phyloP scores from a whole-genome alignment of 768 basidiomycete genomes.

The Termitomyces sp. region DNA sequence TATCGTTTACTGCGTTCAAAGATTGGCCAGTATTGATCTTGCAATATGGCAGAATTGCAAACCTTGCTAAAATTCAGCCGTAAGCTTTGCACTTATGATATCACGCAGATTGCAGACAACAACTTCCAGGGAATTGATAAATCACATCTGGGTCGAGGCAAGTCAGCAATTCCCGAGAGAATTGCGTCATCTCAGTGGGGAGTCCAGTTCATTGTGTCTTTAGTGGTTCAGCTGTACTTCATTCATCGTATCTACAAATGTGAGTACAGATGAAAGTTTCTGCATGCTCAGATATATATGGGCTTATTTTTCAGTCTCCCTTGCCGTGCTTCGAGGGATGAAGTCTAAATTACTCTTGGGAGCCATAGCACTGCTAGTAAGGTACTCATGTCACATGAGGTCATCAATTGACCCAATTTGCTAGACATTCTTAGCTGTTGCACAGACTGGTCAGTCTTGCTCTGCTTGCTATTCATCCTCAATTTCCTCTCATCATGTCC shows the following conservation, averaged over 20 bases:
- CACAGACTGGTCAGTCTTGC: neutral
- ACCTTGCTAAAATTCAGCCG: neutral
- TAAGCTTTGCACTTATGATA: neutral
- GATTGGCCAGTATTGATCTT: neutral
- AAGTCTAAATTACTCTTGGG: neutral
- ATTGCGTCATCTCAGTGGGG: neutral
- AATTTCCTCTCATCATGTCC: neutral
- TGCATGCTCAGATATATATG: neutral
- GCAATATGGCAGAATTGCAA: neutral
- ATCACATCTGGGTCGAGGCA: neutral
- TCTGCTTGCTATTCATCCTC: neutral
- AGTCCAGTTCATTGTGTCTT: neutral
- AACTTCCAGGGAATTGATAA: neutral
- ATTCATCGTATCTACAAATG: constrained; percentile 2
- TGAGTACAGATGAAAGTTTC: neutral
- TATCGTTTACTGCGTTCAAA: neutral
- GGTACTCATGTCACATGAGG: neutral
- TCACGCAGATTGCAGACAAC: neutral
- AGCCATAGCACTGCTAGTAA: neutral
- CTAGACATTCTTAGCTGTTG: neutral
- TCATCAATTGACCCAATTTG: neutral
- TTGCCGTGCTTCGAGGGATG: neutral
- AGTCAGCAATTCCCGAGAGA: neutral
- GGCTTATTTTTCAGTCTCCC: neutral
- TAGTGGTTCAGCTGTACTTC: constrained; percentile 1